Percentiles rank a stretch among this genome's conserved stretches.
These are phyloP conservation scores for Rhododendron henanense DNA, from an alignment of 148 eudicot species.

Conservation along the genomic window DNA sequence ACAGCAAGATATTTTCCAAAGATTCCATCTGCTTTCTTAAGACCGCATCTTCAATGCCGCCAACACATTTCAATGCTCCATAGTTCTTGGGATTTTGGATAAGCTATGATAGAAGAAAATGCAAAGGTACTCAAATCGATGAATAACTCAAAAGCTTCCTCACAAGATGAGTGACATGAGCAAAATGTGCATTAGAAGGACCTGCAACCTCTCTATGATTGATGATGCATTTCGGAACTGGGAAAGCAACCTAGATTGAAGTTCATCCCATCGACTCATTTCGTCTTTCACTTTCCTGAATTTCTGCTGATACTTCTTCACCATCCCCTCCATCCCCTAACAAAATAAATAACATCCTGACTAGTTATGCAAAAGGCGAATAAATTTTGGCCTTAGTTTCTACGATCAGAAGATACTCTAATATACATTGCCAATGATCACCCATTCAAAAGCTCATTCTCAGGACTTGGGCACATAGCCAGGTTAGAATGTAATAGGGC, in stretches of 20 bases:
- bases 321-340: conserved; percentile 14
- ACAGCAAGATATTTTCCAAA: conserved; percentile 45
- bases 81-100: conserved; percentile 55
- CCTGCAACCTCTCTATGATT: conserved; percentile 33
- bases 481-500: neutral
- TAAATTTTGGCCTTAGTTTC: neutral
- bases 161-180: neutral
- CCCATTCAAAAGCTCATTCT: neutral
- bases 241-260: conserved; percentile 20
- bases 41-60: conserved; percentile 49
- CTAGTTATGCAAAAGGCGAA: neutral
- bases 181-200: neutral
- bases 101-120: conserved; percentile 28
- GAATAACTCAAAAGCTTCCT: neutral
- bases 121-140: neutral
- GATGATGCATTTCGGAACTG: conserved; percentile 18
- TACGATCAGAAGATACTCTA: neutral
- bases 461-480: neutral
- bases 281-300: conserved; percentile 19
- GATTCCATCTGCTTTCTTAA: conserved; percentile 72
- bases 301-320: conserved; percentile 22
- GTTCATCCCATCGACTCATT: conserved; percentile 23
- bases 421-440: neutral
- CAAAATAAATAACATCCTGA: neutral
- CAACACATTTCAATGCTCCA: conserved; percentile 61